Evolutionary conservation across 2,329 filamentous ascomycete species (phyloP).

Genomic region (Trichoderma endophyticum): DNA sequence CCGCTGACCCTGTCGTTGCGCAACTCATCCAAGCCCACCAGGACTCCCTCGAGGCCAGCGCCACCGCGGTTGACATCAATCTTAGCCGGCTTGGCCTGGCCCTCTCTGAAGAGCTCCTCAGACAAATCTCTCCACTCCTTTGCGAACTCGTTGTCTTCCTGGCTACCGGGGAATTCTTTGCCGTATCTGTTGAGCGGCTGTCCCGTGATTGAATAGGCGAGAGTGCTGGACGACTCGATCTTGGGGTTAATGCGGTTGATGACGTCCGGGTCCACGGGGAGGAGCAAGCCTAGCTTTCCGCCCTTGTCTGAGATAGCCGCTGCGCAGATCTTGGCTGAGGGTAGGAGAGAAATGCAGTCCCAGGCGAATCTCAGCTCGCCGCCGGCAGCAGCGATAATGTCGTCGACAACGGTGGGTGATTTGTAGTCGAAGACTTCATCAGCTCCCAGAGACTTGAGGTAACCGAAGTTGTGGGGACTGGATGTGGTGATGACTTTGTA

Average conservation of each 20-base stretch:
- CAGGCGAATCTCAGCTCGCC: conserved; percentile 6
- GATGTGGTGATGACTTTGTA: conserved; percentile 39
- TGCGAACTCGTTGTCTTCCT: conserved; percentile 35
- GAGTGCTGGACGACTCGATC: conserved; percentile 35
- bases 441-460: conserved; percentile 42
- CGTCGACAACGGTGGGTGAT: conserved; percentile 22
- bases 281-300: conserved; percentile 41
- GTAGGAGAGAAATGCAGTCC: conserved; percentile 3
- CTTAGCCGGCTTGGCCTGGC: conserved; percentile 37
- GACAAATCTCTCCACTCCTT: conserved; percentile 37
- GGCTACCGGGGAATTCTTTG: conserved; percentile 22
- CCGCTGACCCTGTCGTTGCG: conserved; percentile 11
- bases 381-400: conserved; percentile 27
- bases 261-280: conserved; percentile 31
- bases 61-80: conserved; percentile 25
- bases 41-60: conserved; percentile 23
- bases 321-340: conserved; percentile 30
- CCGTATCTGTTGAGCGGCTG: conserved; percentile 30
- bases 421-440: conserved; percentile 47
- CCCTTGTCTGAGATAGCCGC: conserved; percentile 28
- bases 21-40: conserved; percentile 32
- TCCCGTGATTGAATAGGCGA: conserved; percentile 42
- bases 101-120: conserved; percentile 33
- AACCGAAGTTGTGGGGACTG: conserved; percentile 38
- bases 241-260: conserved; percentile 25